Base-by-base conservation (phyloP, 2,329 filamentous ascomycete species). In the Calonectria honghensis region DNA sequence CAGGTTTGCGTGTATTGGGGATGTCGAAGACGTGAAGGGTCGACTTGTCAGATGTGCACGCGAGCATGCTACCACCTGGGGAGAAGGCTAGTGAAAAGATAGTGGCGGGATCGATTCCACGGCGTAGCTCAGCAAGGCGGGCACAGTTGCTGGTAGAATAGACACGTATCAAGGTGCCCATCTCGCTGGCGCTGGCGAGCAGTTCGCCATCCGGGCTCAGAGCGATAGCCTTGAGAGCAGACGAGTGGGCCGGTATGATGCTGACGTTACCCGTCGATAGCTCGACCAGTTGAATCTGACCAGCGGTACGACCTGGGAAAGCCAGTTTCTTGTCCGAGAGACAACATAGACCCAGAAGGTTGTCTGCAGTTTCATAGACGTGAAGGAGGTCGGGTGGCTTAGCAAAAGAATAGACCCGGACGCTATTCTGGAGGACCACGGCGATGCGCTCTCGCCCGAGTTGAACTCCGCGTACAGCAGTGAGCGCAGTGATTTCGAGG, bases 11-110 rank as follows among this genome's bases (percentile, higher is more conserved):
- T 11, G 88, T 86, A 73, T 91, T 90, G 5, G 94, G 93, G 1
- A 98, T 89, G 81, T 98, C 96, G 82, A 98, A 99, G 48, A 99
- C 91, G 85, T 99, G 97, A 14, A 99, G 89, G 0, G 96, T 99
- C 7, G 95, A 96, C 86, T 98, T 99, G 88, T 99, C 97, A 1
- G 96, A 98, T 1, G 96, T 98, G 75, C 96, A 96, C 32, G 97
- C 97, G 14, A 98, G 90, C 82, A 96, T 90, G 54, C 90, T 91
- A 67, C 94, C 94, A 0, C 93, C 93, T 0, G 96, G 96, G 27
- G 95, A 97, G 84, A 99, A 97, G 14, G 94, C 93, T 14, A 99
- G 89, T 2, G 95, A 96, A 85, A 95, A 98, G 78, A 98, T 94
- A 69, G 93, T 92, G 20, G 97, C 96, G 45, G 93, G 94, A 81